A percentile compares a stretch with the other conserved stretches of the same genome.
These are phyloP conservation scores for Platanthera guangdongensis DNA, from an alignment of 106 monocot species.

Conservation along the genomic window DNA sequence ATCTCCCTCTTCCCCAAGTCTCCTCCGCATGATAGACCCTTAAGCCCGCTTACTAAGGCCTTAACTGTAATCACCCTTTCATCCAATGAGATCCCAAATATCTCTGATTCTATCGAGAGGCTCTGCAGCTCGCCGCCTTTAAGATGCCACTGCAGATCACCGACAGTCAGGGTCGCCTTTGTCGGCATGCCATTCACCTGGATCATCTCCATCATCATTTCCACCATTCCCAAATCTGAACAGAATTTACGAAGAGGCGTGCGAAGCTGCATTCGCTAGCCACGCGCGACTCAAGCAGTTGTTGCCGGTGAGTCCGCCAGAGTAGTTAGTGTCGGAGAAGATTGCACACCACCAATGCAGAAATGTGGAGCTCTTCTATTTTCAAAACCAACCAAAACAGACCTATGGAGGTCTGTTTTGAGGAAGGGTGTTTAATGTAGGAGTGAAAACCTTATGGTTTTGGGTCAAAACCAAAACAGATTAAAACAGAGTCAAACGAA, in stretches of 20 bases:
- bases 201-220: slow-evolving; percentile 20
- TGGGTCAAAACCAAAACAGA: too few relatives aligned
- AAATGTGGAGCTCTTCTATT: too few relatives aligned
- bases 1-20: slow-evolving; percentile 21
- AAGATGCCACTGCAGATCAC: slow-evolving; percentile 41
- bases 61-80: slow-evolving; percentile 34
- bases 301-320: too few relatives aligned
- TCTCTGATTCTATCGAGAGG: slow-evolving; percentile 48
- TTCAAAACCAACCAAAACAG: too few relatives aligned
- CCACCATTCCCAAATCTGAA: background rate
- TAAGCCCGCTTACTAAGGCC: slow-evolving; percentile 20
- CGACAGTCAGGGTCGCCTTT: slow-evolving; percentile 26
- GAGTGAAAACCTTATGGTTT: too few relatives aligned
- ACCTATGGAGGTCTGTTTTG: too few relatives aligned
- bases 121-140: slow-evolving; percentile 19
- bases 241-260: background rate
- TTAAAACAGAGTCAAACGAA: too few relatives aligned
- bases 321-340: too few relatives aligned
- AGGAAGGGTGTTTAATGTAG: too few relatives aligned
- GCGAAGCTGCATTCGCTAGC: background rate
- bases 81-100: slow-evolving; percentile 47
- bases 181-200: slow-evolving; percentile 34
- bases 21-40: background rate
- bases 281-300: too few relatives aligned
- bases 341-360: too few relatives aligned